phyloP scores from a whole-genome alignment of 2,329 filamentous ascomycete species.

The Byssochlamys sp. region DNA sequence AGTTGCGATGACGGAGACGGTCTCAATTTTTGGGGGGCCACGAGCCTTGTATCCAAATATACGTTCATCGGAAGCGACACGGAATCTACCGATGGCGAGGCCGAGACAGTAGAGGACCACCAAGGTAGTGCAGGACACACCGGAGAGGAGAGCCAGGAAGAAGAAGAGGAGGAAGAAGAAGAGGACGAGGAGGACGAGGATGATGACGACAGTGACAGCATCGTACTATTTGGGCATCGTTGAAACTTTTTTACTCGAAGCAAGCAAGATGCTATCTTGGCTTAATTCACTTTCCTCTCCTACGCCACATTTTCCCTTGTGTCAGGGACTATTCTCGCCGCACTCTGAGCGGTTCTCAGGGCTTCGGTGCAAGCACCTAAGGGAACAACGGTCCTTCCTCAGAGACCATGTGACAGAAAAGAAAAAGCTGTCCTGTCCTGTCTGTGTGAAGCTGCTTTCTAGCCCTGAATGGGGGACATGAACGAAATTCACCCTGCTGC shows the following conservation, averaged over 20 bases:
- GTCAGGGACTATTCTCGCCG: background rate
- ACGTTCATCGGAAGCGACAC: constrained; percentile 23
- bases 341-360: background rate
- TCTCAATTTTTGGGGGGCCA: constrained; percentile 47
- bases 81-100: constrained; percentile 20
- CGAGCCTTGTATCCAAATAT: constrained; percentile 34
- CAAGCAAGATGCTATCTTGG: background rate
- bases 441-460: too few species aligned
- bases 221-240: constrained; percentile 46
- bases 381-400: too few species aligned
- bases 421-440: too few species aligned
- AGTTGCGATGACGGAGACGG: constrained; percentile 47
- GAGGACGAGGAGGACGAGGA: constrained; percentile 34
- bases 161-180: constrained; percentile 34
- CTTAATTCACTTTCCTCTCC: background rate
- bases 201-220: constrained; percentile 39
- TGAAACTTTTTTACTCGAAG: constrained; percentile 17
- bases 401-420: too few species aligned
- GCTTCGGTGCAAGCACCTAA: too few species aligned
- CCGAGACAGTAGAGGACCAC: constrained; percentile 11
- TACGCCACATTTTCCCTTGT: background rate
- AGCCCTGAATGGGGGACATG: too few species aligned
- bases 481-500: too few species aligned
- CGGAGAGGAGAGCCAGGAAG: constrained; percentile 43
- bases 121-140: constrained; percentile 35